Percentiles rank a stretch among this genome's conserved stretches.
These are phyloP conservation scores for Chlorociboria aeruginascens DNA, from an alignment of 495 filamentous ascomycete genomes.

Conservation along the genomic window DNA sequence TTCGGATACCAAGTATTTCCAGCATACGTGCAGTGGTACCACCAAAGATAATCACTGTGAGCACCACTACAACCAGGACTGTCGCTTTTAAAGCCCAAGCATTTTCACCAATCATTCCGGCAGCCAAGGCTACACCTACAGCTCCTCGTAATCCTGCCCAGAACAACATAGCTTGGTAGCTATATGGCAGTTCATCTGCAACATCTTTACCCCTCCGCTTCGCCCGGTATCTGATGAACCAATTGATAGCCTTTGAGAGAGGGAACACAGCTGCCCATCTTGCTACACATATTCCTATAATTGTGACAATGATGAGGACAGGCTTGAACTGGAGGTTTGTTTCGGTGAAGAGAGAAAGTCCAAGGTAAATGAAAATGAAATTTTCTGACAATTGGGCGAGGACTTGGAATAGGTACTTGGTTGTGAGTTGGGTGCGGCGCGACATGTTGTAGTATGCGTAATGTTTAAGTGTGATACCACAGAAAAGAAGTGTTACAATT, in stretches of 20 bases:
- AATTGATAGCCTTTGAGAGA: slow-evolving; percentile 80
- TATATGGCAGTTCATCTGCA: slow-evolving; percentile 80
- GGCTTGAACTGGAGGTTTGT: slow-evolving; percentile 80
- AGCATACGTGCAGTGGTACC: slow-evolving; percentile 98
- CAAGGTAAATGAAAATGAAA: slow-evolving; percentile 98
- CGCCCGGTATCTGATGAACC: slow-evolving; percentile 84
- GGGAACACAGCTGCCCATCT: slow-evolving; percentile 92
- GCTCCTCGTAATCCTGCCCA: slow-evolving; percentile 95
- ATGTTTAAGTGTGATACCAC: slow-evolving; percentile 95
- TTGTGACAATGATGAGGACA: slow-evolving; percentile 85
- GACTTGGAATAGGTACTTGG: slow-evolving; percentile 94
- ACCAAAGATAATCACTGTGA: slow-evolving; percentile 97
- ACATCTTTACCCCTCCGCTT: slow-evolving; percentile 65
- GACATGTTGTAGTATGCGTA: slow-evolving; percentile 99
- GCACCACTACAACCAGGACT: slow-evolving; percentile 89
- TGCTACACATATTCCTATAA: slow-evolving; percentile 82
- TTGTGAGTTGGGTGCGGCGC: slow-evolving; percentile 89
- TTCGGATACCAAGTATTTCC: slow-evolving; percentile 87
- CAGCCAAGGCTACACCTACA: slow-evolving; percentile 93
- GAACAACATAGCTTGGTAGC: slow-evolving; percentile 94
- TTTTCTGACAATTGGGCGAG: slow-evolving; percentile 94
- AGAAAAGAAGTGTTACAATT: slow-evolving; percentile 93
- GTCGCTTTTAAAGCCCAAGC: slow-evolving; percentile 73
- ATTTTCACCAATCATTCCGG: slow-evolving; percentile 68
- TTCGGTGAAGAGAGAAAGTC: slow-evolving; percentile 87